A percentile compares a stretch with the other conserved stretches of the same genome.
Conservation (phyloP, 495 filamentous ascomycete species). For the Podospora comata region DNA sequence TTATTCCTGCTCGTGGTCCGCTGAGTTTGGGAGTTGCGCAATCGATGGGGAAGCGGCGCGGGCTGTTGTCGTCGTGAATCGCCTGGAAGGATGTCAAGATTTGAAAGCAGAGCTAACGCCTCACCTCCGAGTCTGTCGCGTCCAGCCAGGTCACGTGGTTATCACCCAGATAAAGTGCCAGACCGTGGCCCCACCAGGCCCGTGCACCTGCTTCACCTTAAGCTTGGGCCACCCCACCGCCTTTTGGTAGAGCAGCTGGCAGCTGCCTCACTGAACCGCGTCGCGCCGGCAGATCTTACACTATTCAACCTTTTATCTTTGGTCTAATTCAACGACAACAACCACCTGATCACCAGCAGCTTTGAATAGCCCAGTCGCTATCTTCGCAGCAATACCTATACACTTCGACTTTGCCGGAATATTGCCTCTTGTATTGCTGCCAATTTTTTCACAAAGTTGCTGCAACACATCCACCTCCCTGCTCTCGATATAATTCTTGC, state of each 20-base stretch:
- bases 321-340: no score
- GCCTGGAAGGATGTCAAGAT: constrained; percentile 11
- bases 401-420: background rate
- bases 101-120: constrained; percentile 18
- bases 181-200: background rate
- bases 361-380: background rate
- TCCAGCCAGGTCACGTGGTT: constrained; percentile 20
- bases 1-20: constrained; percentile 3
- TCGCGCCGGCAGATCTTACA: background rate
- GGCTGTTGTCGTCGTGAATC: constrained; percentile 7
- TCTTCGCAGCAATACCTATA: background rate
- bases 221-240: background rate
- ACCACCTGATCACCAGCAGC: no score
- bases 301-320: background rate
- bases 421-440: no score
- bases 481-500: no score
- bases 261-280: background rate
- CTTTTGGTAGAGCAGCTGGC: background rate
- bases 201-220: constrained; percentile 7
- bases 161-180: background rate
- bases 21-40: constrained; percentile 1
- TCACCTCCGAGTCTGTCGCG: constrained; percentile 24
- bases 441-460: no score
- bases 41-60: constrained; percentile 14
- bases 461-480: no score